A percentile compares a stretch with the other conserved stretches of the same genome.
phyloP scores from a whole-genome alignment of 768 basidiomycete genomes.

The Lepiota venenata region DNA sequence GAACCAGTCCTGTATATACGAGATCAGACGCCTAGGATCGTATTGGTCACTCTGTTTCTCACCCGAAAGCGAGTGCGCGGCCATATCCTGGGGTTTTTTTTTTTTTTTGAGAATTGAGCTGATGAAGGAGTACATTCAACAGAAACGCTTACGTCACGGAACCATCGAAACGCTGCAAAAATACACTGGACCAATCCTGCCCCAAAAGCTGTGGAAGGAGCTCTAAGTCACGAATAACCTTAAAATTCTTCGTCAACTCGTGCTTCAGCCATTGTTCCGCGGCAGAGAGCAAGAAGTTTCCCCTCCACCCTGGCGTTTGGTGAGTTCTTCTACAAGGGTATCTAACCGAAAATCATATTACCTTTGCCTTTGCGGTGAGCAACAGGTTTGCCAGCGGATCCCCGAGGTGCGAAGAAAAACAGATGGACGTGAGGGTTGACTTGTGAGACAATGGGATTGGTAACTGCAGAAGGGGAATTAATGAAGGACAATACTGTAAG shows the following conservation, averaged over 20 bases:
- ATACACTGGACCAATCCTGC: slow-evolving; percentile 95
- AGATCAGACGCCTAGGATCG: not conserved
- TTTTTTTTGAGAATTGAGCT: not conserved
- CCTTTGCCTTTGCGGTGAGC: slow-evolving; percentile 93
- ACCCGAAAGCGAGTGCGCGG: slow-evolving; percentile 79
- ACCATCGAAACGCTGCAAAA: slow-evolving; percentile 91
- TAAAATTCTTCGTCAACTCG: slow-evolving; percentile 96
- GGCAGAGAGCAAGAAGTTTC: slow-evolving; percentile 89
- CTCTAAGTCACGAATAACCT: slow-evolving; percentile 95
- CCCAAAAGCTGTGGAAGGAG: slow-evolving; percentile 90
- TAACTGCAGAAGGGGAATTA: slow-evolving; percentile 48
- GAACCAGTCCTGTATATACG: slow-evolving; percentile 66
- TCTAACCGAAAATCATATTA: slow-evolving; percentile 19
- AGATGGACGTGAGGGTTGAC: slow-evolving; percentile 91
- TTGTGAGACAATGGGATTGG: slow-evolving; percentile 91
- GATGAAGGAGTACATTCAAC: not conserved
- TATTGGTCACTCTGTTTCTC: slow-evolving; percentile 14
- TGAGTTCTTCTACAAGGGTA: slow-evolving; percentile 17
- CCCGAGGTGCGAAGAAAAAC: slow-evolving; percentile 91
- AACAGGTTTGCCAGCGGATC: slow-evolving; percentile 89
- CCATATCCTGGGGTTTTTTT: slow-evolving; percentile 65
- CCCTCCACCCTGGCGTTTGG: slow-evolving; percentile 73
- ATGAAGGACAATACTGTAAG: not conserved
- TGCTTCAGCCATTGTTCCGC: slow-evolving; percentile 95
- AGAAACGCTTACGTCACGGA: slow-evolving; percentile 69